Evolutionary conservation across 306 rosid genomes (phyloP).

Genomic region (Argentina anserina): DNA sequence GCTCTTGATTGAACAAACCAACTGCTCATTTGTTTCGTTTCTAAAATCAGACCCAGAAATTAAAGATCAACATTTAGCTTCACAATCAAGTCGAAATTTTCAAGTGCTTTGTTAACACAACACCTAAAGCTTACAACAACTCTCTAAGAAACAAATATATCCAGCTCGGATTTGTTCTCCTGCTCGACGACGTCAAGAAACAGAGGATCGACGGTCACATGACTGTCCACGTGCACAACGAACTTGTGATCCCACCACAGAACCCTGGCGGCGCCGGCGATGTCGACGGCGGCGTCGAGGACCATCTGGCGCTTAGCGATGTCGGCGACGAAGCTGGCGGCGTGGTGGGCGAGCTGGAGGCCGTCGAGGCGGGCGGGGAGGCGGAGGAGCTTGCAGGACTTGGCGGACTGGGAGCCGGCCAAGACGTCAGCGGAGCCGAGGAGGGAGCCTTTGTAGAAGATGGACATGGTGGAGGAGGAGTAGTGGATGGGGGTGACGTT

Average conservation of each 20-base stretch:
- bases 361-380: conserved; percentile 74
- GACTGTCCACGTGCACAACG: conserved; percentile 72
- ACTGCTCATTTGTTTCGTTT: no score
- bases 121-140: neutral
- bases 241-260: conserved; percentile 78
- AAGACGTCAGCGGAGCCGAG: conserved; percentile 72
- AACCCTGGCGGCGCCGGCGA: conserved; percentile 65
- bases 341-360: conserved; percentile 59
- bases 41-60: no score
- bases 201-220: conserved; percentile 76
- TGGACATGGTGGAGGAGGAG: conserved; percentile 82
- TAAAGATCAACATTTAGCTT: no score
- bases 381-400: conserved; percentile 65
- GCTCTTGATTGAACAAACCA: no score
- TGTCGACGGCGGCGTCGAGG: conserved; percentile 64
- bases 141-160: conserved; percentile 25
- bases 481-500: conserved; percentile 65
- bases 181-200: conserved; percentile 75
- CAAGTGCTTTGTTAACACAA: no score
- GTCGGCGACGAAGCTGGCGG: conserved; percentile 45
- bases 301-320: conserved; percentile 66
- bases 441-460: conserved; percentile 69
- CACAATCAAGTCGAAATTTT: no score
- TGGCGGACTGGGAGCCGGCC: conserved; percentile 70
- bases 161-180: conserved; percentile 48